Evolutionary conservation across 495 filamentous ascomycete genomes (phyloP).

Genomic region (Cercophora newfieldiana): DNA sequence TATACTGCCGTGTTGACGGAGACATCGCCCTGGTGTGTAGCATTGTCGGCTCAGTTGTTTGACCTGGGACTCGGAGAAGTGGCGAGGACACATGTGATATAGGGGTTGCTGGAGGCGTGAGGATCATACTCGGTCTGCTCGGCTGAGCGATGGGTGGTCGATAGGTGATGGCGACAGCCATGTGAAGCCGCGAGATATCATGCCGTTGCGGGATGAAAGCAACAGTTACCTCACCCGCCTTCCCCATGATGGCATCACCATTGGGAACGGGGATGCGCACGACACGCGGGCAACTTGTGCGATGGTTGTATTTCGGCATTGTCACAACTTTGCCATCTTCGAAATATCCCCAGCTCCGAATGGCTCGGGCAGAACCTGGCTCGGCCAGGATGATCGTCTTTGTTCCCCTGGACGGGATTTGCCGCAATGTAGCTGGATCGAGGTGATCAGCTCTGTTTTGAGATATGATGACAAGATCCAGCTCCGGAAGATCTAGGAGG

Average conservation of each 20-base stretch:
- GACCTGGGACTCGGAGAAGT: constrained; percentile 51
- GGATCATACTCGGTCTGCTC: constrained; percentile 8
- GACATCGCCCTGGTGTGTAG: constrained; percentile 12
- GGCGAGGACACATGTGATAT: constrained; percentile 25
- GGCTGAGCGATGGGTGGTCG: constrained; percentile 44
- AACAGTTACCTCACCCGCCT: constrained; percentile 63
- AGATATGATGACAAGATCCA: constrained; percentile 67
- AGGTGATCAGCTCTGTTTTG: constrained; percentile 73
- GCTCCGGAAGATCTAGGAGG: constrained; percentile 58
- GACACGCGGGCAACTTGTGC: constrained; percentile 40
- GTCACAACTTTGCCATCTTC: constrained; percentile 51
- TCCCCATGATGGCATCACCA: constrained; percentile 37
- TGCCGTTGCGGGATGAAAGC: constrained; percentile 61
- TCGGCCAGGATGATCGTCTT: constrained; percentile 65
- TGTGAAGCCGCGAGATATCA: constrained; percentile 62
- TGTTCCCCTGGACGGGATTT: constrained; percentile 53
- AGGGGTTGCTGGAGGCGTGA: constrained; percentile 38
- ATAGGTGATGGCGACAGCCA: constrained; percentile 71
- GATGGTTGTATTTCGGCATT: constrained; percentile 54
- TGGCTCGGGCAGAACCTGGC: constrained; percentile 59
- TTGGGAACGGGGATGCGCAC: constrained; percentile 47
- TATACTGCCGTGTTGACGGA: constrained; percentile 30
- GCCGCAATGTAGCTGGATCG: constrained; percentile 63
- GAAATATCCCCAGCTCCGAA: constrained; percentile 67
- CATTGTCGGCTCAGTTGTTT: constrained; percentile 27